phyloP scores from a whole-genome alignment of 1,139 yeast genomes.

The Kodamaea arcana region DNA sequence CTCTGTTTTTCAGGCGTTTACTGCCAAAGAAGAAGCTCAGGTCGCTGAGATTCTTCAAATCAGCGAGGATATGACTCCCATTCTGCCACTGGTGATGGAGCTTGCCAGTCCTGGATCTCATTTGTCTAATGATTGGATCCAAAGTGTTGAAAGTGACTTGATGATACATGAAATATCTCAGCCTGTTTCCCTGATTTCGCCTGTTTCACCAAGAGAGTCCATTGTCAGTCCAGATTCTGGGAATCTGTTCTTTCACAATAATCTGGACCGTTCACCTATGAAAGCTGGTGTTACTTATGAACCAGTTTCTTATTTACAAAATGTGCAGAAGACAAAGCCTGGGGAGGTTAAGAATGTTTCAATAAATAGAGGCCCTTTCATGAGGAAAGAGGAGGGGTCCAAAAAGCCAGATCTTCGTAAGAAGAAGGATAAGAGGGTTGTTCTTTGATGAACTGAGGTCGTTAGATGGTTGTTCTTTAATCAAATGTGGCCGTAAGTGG shows the following conservation, averaged over 20 bases:
- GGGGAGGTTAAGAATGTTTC: not conserved
- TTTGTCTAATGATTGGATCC: slow-evolving; percentile 6
- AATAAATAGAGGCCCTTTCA: not conserved
- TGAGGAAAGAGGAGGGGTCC: not conserved
- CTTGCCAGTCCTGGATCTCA: not conserved
- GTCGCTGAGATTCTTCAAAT: not conserved
- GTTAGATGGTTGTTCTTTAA: too few relatives aligned
- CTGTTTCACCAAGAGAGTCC: too few relatives aligned
- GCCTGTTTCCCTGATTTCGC: not conserved
- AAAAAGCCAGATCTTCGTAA: not conserved
- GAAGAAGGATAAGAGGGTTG: not conserved
- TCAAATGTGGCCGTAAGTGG: too few relatives aligned
- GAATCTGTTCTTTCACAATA: slow-evolving; percentile 3
- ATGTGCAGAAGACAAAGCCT: not conserved
- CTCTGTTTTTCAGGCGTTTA: slow-evolving; percentile 1
- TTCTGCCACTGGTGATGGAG: not conserved
- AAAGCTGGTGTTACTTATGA: slow-evolving; percentile 6
- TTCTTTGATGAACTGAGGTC: too few relatives aligned
- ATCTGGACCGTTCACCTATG: slow-evolving; percentile 5
- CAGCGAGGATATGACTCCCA: not conserved
- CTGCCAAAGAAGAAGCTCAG: slow-evolving; percentile 2
- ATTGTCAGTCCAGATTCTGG: slow-evolving; percentile 2
- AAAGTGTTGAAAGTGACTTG: slow-evolving; percentile 1
- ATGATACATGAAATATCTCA: slow-evolving; percentile 1
- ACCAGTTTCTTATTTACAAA: slow-evolving; percentile 4